These are phyloP conservation scores for Citrullus amarus DNA, from an alignment of 306 rosid genomes.

Conservation along the genomic window DNA sequence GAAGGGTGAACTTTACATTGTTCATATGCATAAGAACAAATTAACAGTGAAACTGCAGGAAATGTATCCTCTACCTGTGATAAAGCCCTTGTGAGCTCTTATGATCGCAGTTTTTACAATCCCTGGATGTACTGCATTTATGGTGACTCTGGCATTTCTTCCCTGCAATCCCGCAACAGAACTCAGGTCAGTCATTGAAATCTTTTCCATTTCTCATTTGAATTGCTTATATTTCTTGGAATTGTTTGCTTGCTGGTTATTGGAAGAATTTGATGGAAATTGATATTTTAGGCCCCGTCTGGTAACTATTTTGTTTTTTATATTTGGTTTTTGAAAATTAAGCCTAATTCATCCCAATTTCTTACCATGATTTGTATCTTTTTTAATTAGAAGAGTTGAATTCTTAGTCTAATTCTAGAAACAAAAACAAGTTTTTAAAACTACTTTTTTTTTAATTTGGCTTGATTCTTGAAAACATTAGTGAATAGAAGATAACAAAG, in stretches of 20 bases:
- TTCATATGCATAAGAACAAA: neutral
- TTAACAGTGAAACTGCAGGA: neutral
- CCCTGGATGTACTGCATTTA: slow-evolving; percentile 89
- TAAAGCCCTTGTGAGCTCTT: slow-evolving; percentile 67
- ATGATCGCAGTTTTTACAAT: slow-evolving; percentile 77
- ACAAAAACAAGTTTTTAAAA: too few relatives aligned
- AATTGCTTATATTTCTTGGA: neutral
- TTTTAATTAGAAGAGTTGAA: too few relatives aligned
- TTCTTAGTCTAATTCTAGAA: too few relatives aligned
- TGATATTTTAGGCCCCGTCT: neutral
- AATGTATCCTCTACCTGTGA: slow-evolving; percentile 33
- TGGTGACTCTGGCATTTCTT: slow-evolving; percentile 74
- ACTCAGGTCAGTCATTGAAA: neutral
- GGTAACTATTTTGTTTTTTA: too few relatives aligned
- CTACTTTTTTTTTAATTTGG: too few relatives aligned
- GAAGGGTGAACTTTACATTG: neutral
- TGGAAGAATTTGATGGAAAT: neutral
- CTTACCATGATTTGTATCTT: too few relatives aligned
- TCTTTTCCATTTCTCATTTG: neutral
- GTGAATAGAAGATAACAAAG: too few relatives aligned
- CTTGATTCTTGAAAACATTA: too few relatives aligned
- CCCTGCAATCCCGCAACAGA: slow-evolving; percentile 24
- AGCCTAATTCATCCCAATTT: too few relatives aligned
- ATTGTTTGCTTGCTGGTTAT: neutral
- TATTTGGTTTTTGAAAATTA: too few relatives aligned